Evolutionary conservation across 2,329 filamentous ascomycete species (phyloP), one percentile per base, ranked within the genome.

Genomic region (Tolypocladium ovalisporum): DNA sequence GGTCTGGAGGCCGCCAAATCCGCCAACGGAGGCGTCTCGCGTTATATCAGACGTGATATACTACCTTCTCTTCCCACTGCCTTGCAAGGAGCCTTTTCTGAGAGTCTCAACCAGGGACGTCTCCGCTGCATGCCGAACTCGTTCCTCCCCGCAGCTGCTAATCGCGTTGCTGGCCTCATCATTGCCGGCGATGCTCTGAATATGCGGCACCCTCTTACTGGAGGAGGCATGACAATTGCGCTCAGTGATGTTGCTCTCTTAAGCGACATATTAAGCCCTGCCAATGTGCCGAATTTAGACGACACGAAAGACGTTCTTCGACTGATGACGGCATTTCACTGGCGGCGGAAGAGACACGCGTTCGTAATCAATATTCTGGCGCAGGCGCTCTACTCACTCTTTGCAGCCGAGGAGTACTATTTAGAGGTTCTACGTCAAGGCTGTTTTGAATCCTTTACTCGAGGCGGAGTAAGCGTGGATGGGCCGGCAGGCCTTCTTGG

Each of bases 161-260:
- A 3, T 92, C 94, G 5, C 84, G 93, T 0, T 81, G 84, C 1
- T 47, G 88, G 89, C 67, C 81, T 97, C 59, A 79, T 96, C 52
- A 77, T 99, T 39, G 80, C 97, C 9, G 94, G 94, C 58, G 94
- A 99, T 70, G 93, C 94, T 15, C 87, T 96, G 80, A 99, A 99
- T 77, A 99, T 99, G 94, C 89, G 94, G 19, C 94, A 99, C 74
- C 94, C 94, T 1, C 80, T 99, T 15, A 99, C 94, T 0, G 94
- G 94, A 55, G 94, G 94, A 62, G 94, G 94, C 65, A 99, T 99
- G 94, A 97, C 93, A 0, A 93, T 97, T 1, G 94, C 90, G 1
- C 88, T 99, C 72, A 95, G 92, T 74, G 94, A 99, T 68, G 92
- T 89, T 1, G 81, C 94, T 12, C 74, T 95, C 1, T 80, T 97